phyloP scores from a whole-genome alignment of 164 flowering plant species.

The Magnolia kwangsiensis region DNA sequence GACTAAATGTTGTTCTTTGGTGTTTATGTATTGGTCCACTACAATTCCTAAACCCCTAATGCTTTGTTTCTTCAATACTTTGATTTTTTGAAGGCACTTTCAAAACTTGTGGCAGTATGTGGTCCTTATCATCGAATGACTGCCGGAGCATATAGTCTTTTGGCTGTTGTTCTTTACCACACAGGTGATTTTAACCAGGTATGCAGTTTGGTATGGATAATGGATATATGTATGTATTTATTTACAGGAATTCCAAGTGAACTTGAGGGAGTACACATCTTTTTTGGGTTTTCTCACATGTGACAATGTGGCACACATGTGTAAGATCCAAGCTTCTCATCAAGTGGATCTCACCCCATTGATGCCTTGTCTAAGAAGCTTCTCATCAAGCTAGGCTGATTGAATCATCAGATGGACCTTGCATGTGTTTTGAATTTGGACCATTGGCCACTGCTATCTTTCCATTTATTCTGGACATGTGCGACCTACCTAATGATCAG shows the following conservation, averaged over 20 bases:
- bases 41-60: background rate
- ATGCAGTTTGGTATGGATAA: conserved; percentile 3
- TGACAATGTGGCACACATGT: too few species aligned
- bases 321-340: too few species aligned
- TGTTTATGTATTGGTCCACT: background rate
- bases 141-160: conserved; percentile 94
- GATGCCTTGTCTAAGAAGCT: too few species aligned
- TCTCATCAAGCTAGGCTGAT: too few species aligned
- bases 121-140: conserved; percentile 99
- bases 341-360: background rate
- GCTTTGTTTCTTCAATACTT: background rate
- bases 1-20: background rate
- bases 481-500: too few species aligned
- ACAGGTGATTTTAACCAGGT: conserved; percentile 99
- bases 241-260: background rate
- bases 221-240: background rate
- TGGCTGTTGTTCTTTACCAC: conserved; percentile 94
- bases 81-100: conserved; percentile 62
- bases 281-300: too few species aligned
- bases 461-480: too few species aligned
- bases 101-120: conserved; percentile 85
- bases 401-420: too few species aligned
- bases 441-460: too few species aligned
- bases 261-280: too few species aligned
- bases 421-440: too few species aligned